Evolutionary conservation across 2,329 filamentous ascomycete species (phyloP).

Genomic region (Fusarium sp.): DNA sequence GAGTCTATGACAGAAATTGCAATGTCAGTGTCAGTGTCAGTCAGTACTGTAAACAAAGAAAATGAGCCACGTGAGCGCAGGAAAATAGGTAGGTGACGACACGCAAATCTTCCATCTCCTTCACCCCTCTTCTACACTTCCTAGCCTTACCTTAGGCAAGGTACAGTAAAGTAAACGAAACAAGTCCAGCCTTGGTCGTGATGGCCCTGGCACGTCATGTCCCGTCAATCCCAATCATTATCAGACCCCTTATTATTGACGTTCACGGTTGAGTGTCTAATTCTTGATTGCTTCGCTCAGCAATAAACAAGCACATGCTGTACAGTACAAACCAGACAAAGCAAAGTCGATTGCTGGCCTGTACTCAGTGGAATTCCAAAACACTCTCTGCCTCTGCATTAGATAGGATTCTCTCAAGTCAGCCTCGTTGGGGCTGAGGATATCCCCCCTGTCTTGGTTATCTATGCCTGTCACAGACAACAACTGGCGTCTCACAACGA

Average conservation of each 20-base stretch:
- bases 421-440: slow-evolving; percentile 37
- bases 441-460: slow-evolving; percentile 12
- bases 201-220: slow-evolving; percentile 19
- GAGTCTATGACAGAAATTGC: slow-evolving; percentile 12
- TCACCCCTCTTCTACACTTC: slow-evolving; percentile 39
- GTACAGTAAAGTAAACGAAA: slow-evolving; percentile 27
- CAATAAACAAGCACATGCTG: slow-evolving; percentile 13
- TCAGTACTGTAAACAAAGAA: slow-evolving; percentile 21
- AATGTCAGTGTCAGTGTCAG: background rate
- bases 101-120: slow-evolving; percentile 31
- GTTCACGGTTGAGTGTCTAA: slow-evolving; percentile 7
- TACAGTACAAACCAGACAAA: background rate
- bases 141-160: background rate
- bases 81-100: slow-evolving; percentile 33
- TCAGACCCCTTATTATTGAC: slow-evolving; percentile 12
- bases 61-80: slow-evolving; percentile 35
- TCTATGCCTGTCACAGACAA: slow-evolving; percentile 24
- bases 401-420: background rate
- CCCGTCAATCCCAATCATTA: slow-evolving; percentile 17
- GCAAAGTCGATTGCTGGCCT: background rate
- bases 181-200: slow-evolving; percentile 6
- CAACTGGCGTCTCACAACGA: slow-evolving; percentile 21
- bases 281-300: background rate
- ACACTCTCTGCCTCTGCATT: slow-evolving; percentile 7
- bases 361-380: background rate